Conservation (phyloP, 148 eudicot genomes). For the Cornus florida region DNA sequence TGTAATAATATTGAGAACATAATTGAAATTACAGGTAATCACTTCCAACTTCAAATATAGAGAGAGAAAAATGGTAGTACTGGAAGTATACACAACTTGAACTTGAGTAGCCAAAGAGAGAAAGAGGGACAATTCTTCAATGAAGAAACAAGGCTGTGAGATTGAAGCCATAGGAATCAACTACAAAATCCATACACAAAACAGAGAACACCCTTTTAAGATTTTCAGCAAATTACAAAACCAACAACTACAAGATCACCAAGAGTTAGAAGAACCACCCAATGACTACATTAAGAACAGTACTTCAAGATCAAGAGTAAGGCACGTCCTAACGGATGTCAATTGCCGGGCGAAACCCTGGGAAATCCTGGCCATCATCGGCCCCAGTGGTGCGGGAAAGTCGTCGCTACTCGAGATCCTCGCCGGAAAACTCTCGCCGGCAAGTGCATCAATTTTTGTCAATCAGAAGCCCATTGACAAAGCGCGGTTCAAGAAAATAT, state of each 20-base stretch:
- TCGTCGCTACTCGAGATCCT: constrained; percentile 84
- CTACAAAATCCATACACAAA: constrained; percentile 54
- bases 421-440: constrained; percentile 75
- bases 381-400: constrained; percentile 99
- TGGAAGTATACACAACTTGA: too few species aligned
- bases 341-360: constrained; percentile 77
- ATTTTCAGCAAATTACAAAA: constrained; percentile 23
- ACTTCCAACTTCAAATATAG: too few species aligned
- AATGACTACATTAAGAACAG: not conserved
- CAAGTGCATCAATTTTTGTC: constrained; percentile 53
- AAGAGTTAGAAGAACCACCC: not conserved
- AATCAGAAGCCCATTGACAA: constrained; percentile 52
- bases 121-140: constrained; percentile 32
- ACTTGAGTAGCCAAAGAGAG: not conserved
- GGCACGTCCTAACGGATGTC: constrained; percentile 66
- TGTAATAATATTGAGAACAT: too few species aligned
- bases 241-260: not conserved
- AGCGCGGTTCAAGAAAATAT: constrained; percentile 64
- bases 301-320: constrained; percentile 11
- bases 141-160: constrained; percentile 86
- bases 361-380: constrained; percentile 92
- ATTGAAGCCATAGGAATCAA: constrained; percentile 89
- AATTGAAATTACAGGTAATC: too few species aligned
- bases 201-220: constrained; percentile 30
- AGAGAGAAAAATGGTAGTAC: too few species aligned